Evolutionary conservation across 306 rosid genomes (phyloP).

Genomic region (Notholithocarpus densiflorus): DNA sequence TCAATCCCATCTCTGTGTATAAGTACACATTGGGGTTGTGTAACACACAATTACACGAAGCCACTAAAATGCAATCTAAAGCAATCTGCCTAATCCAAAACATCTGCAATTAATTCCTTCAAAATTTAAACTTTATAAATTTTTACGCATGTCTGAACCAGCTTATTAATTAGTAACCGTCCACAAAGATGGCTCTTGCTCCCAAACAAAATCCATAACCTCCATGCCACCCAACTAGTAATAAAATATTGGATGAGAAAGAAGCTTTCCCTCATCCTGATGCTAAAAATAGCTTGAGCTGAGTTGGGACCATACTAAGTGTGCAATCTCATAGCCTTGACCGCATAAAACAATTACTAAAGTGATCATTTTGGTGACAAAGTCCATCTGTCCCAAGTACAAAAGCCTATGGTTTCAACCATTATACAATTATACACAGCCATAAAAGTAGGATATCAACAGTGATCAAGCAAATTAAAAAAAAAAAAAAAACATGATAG

Average conservation of each 20-base stretch:
- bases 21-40: background rate
- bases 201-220: slow-evolving; percentile 29
- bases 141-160: background rate
- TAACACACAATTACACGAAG: slow-evolving; percentile 13
- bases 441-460: slow-evolving; percentile 41
- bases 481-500: background rate
- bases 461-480: slow-evolving; percentile 4
- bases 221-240: slow-evolving; percentile 20
- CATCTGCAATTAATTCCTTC: background rate
- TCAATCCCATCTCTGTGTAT: background rate
- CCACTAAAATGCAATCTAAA: background rate
- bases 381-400: slow-evolving; percentile 32
- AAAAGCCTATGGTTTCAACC: slow-evolving; percentile 18
- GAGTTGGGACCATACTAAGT: slow-evolving; percentile 4
- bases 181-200: slow-evolving; percentile 26
- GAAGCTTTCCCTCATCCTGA: slow-evolving; percentile 35
- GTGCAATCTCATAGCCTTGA: slow-evolving; percentile 4
- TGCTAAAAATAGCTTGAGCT: slow-evolving; percentile 23
- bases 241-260: slow-evolving; percentile 19
- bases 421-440: slow-evolving; percentile 26
- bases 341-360: slow-evolving; percentile 14
- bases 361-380: slow-evolving; percentile 21
- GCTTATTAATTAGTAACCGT: slow-evolving; percentile 11
- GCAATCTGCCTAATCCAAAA: slow-evolving; percentile 5
- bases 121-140: background rate